Evolutionary conservation across 176 grass and related monocot species (phyloP).

Genomic region (Juncus effusus): DNA sequence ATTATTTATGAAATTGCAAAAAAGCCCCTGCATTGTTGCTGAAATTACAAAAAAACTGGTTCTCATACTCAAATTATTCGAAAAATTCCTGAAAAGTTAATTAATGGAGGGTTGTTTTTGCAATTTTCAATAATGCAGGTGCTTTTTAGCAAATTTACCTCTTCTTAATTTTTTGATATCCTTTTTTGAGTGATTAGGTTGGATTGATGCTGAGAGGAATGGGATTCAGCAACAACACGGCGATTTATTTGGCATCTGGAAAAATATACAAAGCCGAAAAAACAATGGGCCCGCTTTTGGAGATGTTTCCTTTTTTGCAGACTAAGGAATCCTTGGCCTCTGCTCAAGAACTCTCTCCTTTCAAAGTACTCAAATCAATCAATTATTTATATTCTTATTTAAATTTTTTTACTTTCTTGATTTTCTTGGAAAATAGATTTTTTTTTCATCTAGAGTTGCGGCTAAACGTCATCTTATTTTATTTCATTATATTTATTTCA

Average conservation of each 20-base stretch:
- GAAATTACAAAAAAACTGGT: too few species aligned
- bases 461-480: too few species aligned
- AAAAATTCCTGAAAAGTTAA: too few species aligned
- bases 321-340: conserved; percentile 93
- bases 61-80: too few species aligned
- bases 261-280: conserved; percentile 94
- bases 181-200: conserved; percentile 49
- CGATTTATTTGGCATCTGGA: conserved; percentile 98
- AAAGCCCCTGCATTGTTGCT: too few species aligned
- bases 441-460: too few species aligned
- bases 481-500: too few species aligned
- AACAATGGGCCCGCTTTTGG: conserved; percentile 90
- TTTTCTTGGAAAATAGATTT: too few species aligned
- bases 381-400: background rate
- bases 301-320: conserved; percentile 97
- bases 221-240: conserved; percentile 82
- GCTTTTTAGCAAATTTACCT: background rate
- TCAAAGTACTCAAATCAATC: conserved; percentile 50
- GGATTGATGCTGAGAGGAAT: conserved; percentile 95
- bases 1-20: too few species aligned
- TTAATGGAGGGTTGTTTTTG: too few species aligned
- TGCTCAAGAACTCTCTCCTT: conserved; percentile 74
- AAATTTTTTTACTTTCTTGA: too few species aligned
- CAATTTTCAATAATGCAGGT: too few species aligned
- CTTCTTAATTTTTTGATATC: conserved; percentile 17